Evolutionary conservation across 768 basidiomycete species (phyloP).

Genomic region (Lentinus tigrinus): DNA sequence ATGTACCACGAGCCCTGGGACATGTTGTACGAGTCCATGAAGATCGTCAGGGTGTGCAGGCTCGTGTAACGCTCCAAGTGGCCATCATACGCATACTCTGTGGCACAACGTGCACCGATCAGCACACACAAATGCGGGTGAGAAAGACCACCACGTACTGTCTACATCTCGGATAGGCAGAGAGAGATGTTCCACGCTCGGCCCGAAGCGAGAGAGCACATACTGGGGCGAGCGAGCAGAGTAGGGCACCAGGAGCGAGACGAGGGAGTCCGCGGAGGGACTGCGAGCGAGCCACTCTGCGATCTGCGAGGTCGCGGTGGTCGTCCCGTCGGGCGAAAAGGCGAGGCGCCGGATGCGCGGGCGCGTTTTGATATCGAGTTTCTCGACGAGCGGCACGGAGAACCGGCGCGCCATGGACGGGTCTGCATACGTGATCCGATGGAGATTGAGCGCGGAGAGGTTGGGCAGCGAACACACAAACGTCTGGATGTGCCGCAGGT

Average conservation of each 20-base stretch:
- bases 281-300: not conserved
- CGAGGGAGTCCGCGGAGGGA: not conserved
- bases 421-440: not conserved
- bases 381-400: not conserved
- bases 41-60: constrained; percentile 2
- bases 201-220: not conserved
- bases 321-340: not conserved
- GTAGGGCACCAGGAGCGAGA: not conserved
- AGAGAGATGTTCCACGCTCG: not conserved
- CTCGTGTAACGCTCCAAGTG: not conserved
- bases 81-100: not conserved
- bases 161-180: not conserved
- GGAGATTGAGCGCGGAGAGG: not conserved
- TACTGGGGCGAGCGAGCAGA: not conserved
- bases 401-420: not conserved
- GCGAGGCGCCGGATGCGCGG: not conserved
- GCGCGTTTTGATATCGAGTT: not conserved
- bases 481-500: not conserved
- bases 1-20: constrained; percentile 3
- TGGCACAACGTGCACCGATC: not conserved
- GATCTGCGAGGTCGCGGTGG: not conserved
- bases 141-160: not conserved
- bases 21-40: constrained; percentile 1
- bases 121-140: not conserved
- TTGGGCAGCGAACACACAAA: not conserved